Evolutionary conservation across 1,284 basidiomycete species (phyloP).

Genomic region (Dichomitus squalens): DNA sequence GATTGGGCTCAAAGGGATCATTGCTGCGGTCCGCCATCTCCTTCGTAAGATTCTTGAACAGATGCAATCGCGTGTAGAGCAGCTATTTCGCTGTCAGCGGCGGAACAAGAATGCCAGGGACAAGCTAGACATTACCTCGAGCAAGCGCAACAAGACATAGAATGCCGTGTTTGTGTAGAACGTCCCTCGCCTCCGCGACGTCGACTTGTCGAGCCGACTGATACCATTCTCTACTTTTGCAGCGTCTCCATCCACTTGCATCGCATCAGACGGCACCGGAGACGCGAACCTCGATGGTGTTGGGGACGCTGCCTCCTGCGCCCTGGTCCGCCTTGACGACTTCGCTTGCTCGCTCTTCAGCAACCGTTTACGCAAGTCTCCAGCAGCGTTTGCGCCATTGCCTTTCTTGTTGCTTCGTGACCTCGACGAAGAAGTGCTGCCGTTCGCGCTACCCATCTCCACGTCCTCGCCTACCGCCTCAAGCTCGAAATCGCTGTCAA

Average conservation of each 20-base stretch:
- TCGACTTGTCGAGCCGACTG: constrained; percentile 21
- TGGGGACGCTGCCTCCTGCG: constrained; percentile 42
- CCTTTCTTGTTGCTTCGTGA: constrained; percentile 41
- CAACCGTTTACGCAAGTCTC: constrained; percentile 73
- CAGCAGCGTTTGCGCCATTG: constrained; percentile 42
- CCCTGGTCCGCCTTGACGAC: constrained; percentile 59
- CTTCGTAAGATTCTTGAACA: constrained; percentile 76
- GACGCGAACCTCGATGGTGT: constrained; percentile 57
- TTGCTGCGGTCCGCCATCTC: constrained; percentile 43
- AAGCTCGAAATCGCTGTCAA: constrained; percentile 54
- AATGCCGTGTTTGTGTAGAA: constrained; percentile 93
- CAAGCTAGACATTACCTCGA: constrained; percentile 63
- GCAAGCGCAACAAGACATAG: constrained; percentile 82
- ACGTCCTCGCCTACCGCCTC: constrained; percentile 49
- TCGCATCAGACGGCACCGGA: constrained; percentile 51
- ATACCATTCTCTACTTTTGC: constrained; percentile 11
- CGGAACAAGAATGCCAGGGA: background rate
- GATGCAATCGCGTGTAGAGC: constrained; percentile 82
- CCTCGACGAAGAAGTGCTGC: constrained; percentile 38
- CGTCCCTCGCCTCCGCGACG: constrained; percentile 52
- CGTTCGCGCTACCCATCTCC: constrained; percentile 45
- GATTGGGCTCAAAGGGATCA: constrained; percentile 29
- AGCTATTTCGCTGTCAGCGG: constrained; percentile 48
- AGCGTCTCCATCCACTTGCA: constrained; percentile 36
- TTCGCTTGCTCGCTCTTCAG: constrained; percentile 81